Base-by-base conservation (phyloP, 2,329 filamentous ascomycete species). In the Microsporum ferrugineum region DNA sequence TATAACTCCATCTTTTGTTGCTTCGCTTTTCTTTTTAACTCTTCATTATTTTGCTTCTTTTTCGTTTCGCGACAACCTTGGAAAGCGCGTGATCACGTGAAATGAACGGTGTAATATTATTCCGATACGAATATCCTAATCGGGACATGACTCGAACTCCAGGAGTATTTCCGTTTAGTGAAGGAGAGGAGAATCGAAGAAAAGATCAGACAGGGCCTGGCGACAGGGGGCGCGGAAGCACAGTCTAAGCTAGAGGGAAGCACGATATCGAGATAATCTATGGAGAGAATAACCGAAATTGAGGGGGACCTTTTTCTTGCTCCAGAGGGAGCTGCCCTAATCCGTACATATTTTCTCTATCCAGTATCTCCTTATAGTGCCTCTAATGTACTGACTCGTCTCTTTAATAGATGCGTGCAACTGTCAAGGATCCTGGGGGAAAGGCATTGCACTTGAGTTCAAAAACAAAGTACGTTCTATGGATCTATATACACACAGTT, bases 361-460 rank as follows among this genome's bases (percentile, higher is more conserved):
- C 17, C 17, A 23, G 17, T 31, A 29, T 23, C 45, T 17, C 5
- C 12, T 12, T 2, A 41, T 23, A 12, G 4, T n/a, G 27, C 27
- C 6, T 49, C 58, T 7, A 53, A 31, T 3, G 45, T 5, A 17
- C 45, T 36, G 8, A 60, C 23, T 38, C 1, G 38, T 36, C 41
- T 14, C 1, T 36, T 8, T 55, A 23, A 38, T 45, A 78, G 76
- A 86, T 68, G 81, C 83, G 10, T 85, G 82, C 71, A 86, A 85
- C 69, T 79, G 78, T 58, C 71, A 77, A 63, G 83, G 83, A 4
- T 67, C 67, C 12, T 86, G 83, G 83, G 81, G 81, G 53, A 76
- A 75, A 2, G 83, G 83, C n/a, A 82, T 85, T 59, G 83, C 83
- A 1, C 65, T 67, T 38, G 73, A 71, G 0, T 84, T 85, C 71